Evolutionary conservation across 192 early-diverging fungal species (phyloP).

Genomic region (Coemansia sp.): DNA sequence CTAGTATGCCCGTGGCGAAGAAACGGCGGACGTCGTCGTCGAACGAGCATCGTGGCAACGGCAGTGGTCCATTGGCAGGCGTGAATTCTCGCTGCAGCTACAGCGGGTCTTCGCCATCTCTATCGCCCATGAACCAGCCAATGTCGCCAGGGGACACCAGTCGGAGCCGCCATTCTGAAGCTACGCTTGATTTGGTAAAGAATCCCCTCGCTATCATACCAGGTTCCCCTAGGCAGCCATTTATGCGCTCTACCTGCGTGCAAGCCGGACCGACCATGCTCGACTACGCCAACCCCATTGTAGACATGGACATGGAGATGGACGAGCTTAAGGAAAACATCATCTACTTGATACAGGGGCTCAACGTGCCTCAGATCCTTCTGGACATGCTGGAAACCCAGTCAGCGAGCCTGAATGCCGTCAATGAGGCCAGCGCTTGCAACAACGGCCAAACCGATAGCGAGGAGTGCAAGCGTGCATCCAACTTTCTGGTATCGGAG

Average conservation of each 20-base stretch:
- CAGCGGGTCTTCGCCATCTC: background rate
- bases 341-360: conserved; percentile 34
- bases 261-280: background rate
- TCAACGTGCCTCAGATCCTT: conserved; percentile 42
- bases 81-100: background rate
- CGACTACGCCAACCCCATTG: background rate
- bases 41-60: background rate
- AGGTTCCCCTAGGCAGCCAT: background rate
- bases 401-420: background rate
- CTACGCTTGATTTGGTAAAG: background rate
- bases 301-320: conserved; percentile 8
- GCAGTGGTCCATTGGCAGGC: background rate
- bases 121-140: background rate
- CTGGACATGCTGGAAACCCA: conserved; percentile 14
- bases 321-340: conserved; percentile 39
- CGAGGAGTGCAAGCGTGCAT: background rate
- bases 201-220: background rate
- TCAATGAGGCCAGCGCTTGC: background rate
- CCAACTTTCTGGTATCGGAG: conserved; percentile 23
- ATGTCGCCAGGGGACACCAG: background rate
- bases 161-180: background rate
- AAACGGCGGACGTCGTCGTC: background rate
- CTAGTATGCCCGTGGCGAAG: background rate
- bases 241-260: background rate
- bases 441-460: background rate